Evolutionary conservation across 257 asterid genomes (phyloP).

Genomic region (Paulownia fortunei): DNA sequence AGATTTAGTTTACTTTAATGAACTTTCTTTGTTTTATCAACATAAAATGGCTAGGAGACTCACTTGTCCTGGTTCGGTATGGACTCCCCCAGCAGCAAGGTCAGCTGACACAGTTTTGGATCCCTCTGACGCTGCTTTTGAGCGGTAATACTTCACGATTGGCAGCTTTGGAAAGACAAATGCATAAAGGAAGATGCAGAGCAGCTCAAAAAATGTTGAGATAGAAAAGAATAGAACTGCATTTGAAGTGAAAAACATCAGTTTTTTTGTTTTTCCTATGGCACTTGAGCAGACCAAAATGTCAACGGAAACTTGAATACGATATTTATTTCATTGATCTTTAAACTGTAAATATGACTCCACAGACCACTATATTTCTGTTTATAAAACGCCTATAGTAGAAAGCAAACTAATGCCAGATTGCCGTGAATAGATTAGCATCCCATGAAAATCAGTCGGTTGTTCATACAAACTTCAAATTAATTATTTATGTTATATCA

Average conservation of each 20-base stretch:
- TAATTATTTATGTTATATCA: too few species aligned
- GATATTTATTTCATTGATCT: too few species aligned
- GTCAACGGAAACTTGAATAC: too few species aligned
- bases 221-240: slow-evolving; percentile 51
- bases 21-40: background rate
- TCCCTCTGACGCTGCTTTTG: slow-evolving; percentile 56
- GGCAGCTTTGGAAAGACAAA: slow-evolving; percentile 49
- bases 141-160: slow-evolving; percentile 46
- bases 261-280: too few species aligned
- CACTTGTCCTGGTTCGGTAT: slow-evolving; percentile 29
- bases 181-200: slow-evolving; percentile 50
- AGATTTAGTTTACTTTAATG: background rate
- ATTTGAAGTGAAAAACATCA: background rate
- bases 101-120: slow-evolving; percentile 47
- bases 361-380: too few species aligned
- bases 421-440: too few species aligned
- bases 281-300: too few species aligned
- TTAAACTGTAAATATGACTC: too few species aligned
- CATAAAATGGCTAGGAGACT: background rate
- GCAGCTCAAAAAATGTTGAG: slow-evolving; percentile 48
- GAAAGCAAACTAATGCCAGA: too few species aligned
- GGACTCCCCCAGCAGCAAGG: slow-evolving; percentile 50
- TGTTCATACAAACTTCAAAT: too few species aligned
- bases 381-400: too few species aligned
- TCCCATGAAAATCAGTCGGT: too few species aligned